phyloP scores from a whole-genome alignment of 2,329 filamentous ascomycete genomes.

The Harringtonia aguacate region DNA sequence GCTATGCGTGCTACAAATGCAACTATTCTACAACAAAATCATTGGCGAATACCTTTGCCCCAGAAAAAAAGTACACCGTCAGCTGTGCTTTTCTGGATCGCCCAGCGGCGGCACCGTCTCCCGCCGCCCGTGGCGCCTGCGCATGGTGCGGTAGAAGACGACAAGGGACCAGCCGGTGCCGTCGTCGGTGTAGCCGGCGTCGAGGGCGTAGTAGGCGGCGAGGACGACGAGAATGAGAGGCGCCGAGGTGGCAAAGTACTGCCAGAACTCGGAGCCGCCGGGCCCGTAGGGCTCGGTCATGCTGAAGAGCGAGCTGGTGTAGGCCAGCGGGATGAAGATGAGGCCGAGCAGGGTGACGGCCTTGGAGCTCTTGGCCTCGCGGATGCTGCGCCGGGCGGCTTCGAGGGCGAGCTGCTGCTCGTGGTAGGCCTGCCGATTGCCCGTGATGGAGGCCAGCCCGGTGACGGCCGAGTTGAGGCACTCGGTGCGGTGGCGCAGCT shows the following conservation, averaged over 20 bases:
- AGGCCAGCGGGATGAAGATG: constrained; percentile 15
- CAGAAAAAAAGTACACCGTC: too few relatives aligned
- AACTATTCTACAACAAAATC: too few relatives aligned
- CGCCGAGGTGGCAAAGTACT: constrained; percentile 12
- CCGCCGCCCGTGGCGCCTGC: background rate
- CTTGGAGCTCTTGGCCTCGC: constrained; percentile 16
- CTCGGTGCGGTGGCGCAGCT: constrained; percentile 14
- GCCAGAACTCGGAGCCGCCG: constrained; percentile 11
- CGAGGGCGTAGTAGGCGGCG: constrained; percentile 12
- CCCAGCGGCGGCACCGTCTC: too few relatives aligned
- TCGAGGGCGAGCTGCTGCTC: constrained; percentile 13
- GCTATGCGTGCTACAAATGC: too few relatives aligned
- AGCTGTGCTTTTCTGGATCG: too few relatives aligned
- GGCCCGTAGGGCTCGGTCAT: constrained; percentile 13
- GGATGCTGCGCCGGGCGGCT: constrained; percentile 11
- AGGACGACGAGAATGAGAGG: constrained; percentile 13
- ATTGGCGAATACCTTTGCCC: too few relatives aligned
- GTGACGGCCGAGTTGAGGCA: constrained; percentile 15
- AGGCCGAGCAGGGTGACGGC: constrained; percentile 15
- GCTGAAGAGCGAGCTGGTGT: constrained; percentile 13
- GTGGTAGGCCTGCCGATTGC: constrained; percentile 13
- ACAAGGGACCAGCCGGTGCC: constrained; percentile 12
- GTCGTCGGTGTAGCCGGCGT: constrained; percentile 14
- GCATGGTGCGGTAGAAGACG: constrained; percentile 4
- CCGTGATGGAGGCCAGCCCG: constrained; percentile 15